These are phyloP conservation scores for Podospora comata DNA, from an alignment of 495 filamentous ascomycete genomes.

Conservation along the genomic window DNA sequence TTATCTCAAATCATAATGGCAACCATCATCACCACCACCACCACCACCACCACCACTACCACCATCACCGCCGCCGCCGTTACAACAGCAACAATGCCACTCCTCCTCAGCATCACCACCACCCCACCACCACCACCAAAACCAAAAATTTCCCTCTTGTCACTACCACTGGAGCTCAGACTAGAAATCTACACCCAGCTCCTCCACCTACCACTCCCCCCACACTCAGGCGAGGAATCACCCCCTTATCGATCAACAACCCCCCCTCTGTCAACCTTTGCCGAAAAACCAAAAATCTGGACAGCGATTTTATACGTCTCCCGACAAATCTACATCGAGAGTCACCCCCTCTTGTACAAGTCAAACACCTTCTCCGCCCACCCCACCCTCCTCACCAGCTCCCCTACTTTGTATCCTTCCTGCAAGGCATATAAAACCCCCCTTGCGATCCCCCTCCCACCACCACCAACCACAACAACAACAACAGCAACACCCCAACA, in stretches of 20 bases:
- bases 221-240: conserved; percentile 5
- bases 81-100: not conserved
- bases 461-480: not conserved
- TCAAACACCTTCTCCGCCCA: conserved; percentile 22
- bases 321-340: conserved; percentile 2
- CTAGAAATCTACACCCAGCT: conserved; percentile 49
- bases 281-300: not conserved
- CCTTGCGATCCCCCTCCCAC: not conserved
- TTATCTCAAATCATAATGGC: not conserved
- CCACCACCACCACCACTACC: not conserved
- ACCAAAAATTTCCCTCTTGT: conserved; percentile 33
- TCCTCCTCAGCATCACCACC: not conserved
- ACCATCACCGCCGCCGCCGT: conserved; percentile 19
- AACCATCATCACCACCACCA: not conserved
- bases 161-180: conserved; percentile 50
- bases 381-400: not conserved
- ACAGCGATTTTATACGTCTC: not conserved
- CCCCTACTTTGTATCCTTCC: not conserved
- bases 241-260: conserved; percentile 11
- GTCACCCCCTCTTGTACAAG: not conserved
- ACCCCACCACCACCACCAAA: conserved; percentile 20
- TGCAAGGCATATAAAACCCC: not conserved
- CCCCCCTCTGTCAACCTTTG: not conserved
- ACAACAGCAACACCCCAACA: too few relatives aligned
- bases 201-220: conserved; percentile 34